These are phyloP conservation scores for Cystobasidium pallidum DNA, from an alignment of 1,284 basidiomycete species.

Conservation along the genomic window DNA sequence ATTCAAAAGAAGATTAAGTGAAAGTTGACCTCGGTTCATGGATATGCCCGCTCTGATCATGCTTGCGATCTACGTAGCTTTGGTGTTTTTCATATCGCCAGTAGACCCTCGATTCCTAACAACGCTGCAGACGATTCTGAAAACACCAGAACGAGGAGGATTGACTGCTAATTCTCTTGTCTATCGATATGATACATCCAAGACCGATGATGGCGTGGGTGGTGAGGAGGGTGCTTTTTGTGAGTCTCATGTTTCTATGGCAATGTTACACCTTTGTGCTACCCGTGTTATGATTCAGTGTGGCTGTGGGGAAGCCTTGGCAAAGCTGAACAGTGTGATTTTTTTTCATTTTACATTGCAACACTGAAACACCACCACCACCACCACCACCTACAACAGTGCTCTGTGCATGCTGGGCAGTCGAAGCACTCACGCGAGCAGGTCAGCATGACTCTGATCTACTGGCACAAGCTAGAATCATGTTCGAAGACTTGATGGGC, in stretches of 20 bases:
- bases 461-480: conserved; percentile 69
- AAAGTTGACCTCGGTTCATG: no score
- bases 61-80: conserved; percentile 53
- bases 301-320: no score
- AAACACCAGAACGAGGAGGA: conserved; percentile 65
- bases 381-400: no score
- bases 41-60: background rate
- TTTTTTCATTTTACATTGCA: no score
- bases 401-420: conserved; percentile 63
- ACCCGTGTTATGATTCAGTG: no score
- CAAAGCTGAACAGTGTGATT: no score
- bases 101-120: conserved; percentile 82
- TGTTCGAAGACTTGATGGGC: conserved; percentile 73
- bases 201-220: conserved; percentile 85
- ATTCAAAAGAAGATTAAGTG: no score
- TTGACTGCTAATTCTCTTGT: conserved; percentile 60
- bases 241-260: no score
- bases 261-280: no score
- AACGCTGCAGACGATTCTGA: conserved; percentile 78
- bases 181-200: conserved; percentile 67
- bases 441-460: conserved; percentile 72
- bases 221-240: conserved; percentile 75
- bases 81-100: conserved; percentile 81
- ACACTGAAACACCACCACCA: no score
- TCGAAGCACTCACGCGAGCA: conserved; percentile 83